Evolutionary conservation across 2,329 filamentous ascomycete genomes (phyloP), one percentile per base, ranked within the genome.

Genomic region (Trichoderma atroviride): DNA sequence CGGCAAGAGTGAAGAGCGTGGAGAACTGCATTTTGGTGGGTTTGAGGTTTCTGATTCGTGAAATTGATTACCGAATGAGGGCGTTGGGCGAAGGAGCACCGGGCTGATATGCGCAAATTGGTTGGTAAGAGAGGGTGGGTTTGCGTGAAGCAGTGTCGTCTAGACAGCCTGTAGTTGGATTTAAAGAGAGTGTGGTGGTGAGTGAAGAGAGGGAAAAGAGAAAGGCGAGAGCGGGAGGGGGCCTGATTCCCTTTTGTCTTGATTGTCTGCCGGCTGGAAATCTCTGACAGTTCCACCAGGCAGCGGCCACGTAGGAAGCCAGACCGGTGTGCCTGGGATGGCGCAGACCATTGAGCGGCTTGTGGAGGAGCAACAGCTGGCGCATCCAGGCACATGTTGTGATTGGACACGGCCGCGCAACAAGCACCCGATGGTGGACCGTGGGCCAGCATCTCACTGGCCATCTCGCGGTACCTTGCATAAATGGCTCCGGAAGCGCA

Each of bases 1-100:
- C 74, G 73, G 79, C 79, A 74, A 82, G 81, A 73, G 79, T 74
- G 74, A 83, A 71, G 76, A 84, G 73, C 75, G 76, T 77, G 72
- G 82, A 78, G 80, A 83, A 80, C 75, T 81, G 82, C 83, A 85
- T 85, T 72, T 78, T 83, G 81, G 73, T 22, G 11, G 11, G n/a
- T 56, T 63, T 43, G 35, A 50, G 37, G 43, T 10, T 55, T 55
- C 37, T 1, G 55, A 52, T 29, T 66, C 24, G 63, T 29, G 22
- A 43, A 37, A 24, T 16, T 40, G 50, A 29, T 43, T 43, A 43
- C 56, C 50, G 60, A 60, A 65, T 13, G 61, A 66, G 56, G 53
- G 61, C 53, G 67, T 53, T 52, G 57, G 57, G 63, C 62, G 50
- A 43, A 57, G 22, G 50, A 70, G 63, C 57, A 53, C 62, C 63